A percentile compares a stretch with the other conserved stretches of the same genome.
These are phyloP conservation scores for Parietaria judaica DNA, from an alignment of 306 rosid genomes.

Conservation along the genomic window DNA sequence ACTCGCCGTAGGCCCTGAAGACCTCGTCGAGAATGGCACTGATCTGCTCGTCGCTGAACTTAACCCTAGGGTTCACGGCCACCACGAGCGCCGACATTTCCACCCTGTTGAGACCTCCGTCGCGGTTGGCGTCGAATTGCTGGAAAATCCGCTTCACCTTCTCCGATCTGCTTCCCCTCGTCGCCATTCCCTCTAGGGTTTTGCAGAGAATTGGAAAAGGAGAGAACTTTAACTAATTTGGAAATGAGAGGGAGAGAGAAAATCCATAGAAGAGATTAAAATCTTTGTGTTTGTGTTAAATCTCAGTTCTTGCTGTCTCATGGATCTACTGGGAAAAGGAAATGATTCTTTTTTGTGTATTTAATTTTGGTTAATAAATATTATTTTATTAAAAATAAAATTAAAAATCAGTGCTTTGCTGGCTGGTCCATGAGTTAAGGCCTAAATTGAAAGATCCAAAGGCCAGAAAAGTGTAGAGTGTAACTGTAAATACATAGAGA, in stretches of 20 bases:
- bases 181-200: slow-evolving; percentile 48
- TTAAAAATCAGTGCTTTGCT: too few relatives aligned
- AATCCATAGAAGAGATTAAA: background rate
- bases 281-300: background rate
- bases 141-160: slow-evolving; percentile 83
- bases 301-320: background rate
- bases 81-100: slow-evolving; percentile 97
- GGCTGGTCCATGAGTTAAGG: too few relatives aligned
- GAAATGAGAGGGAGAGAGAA: background rate
- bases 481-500: too few relatives aligned
- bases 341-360: background rate
- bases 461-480: too few relatives aligned
- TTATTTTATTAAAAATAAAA: too few relatives aligned
- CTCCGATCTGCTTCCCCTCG: slow-evolving; percentile 98
- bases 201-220: background rate
- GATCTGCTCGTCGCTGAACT: slow-evolving; percentile 96
- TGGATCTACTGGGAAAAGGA: slow-evolving; percentile 14
- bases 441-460: too few relatives aligned
- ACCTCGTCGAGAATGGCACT: slow-evolving; percentile 96
- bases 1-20: slow-evolving; percentile 76
- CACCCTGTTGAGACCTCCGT: slow-evolving; percentile 80
- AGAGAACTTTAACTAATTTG: background rate
- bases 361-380: background rate
- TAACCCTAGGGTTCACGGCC: slow-evolving; percentile 97
- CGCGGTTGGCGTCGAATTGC: slow-evolving; percentile 73